A percentile compares a stretch with the other conserved stretches of the same genome.
phyloP scores from a whole-genome alignment of 2,329 filamentous ascomycete species.

The Phialophora chinensis region DNA sequence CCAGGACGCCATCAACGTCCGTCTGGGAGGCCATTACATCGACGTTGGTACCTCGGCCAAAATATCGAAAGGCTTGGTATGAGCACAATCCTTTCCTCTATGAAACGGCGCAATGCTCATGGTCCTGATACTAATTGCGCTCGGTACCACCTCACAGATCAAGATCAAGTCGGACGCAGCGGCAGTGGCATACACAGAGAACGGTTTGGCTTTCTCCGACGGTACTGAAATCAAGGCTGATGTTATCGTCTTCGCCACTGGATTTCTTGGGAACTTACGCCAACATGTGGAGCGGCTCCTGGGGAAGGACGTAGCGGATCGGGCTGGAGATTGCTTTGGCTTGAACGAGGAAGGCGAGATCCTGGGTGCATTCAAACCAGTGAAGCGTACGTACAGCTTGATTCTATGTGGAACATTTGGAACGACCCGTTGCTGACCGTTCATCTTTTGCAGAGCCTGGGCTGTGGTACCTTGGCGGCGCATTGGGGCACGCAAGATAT shows the following conservation, averaged over 20 bases:
- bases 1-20: slow-evolving; percentile 48
- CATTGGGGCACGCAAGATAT: slow-evolving; percentile 47
- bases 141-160: slow-evolving; percentile 40
- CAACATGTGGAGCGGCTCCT: slow-evolving; percentile 45
- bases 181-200: slow-evolving; percentile 45
- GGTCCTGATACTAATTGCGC: too few species aligned
- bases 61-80: slow-evolving; percentile 47
- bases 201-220: slow-evolving; percentile 52
- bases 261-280: slow-evolving; percentile 52
- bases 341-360: slow-evolving; percentile 56
- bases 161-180: slow-evolving; percentile 50
- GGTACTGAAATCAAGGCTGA: slow-evolving; percentile 52
- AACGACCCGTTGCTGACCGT: not conserved
- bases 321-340: slow-evolving; percentile 53
- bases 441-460: slow-evolving; percentile 35
- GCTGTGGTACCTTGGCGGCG: slow-evolving; percentile 55
- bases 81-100: not conserved
- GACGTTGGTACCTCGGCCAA: slow-evolving; percentile 53
- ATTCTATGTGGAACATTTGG: not conserved
- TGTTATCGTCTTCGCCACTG: slow-evolving; percentile 55
- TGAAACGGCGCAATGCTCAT: too few species aligned
- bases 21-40: slow-evolving; percentile 56
- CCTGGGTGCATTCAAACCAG: slow-evolving; percentile 49
- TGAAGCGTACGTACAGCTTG: slow-evolving; percentile 44
- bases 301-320: slow-evolving; percentile 48